These are phyloP conservation scores for Cercospora sp. DNA, from an alignment of 2,329 filamentous ascomycete genomes.

Conservation along the genomic window DNA sequence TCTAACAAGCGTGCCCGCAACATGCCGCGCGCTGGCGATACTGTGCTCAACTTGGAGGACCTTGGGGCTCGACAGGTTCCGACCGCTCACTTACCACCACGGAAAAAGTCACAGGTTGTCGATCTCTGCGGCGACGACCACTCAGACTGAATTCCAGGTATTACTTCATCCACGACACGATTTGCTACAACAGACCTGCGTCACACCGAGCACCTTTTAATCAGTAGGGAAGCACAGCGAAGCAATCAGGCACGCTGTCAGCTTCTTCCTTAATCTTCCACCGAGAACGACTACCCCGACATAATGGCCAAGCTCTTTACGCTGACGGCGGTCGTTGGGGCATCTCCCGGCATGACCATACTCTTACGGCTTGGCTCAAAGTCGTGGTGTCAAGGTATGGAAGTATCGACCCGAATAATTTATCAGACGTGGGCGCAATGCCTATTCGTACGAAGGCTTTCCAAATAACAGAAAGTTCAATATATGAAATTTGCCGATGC, in stretches of 20 bases:
- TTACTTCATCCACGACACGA: background rate
- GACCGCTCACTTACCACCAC: constrained; percentile 5
- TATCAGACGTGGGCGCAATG: no score
- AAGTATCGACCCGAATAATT: no score
- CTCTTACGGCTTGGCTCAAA: no score
- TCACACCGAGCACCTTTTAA: background rate
- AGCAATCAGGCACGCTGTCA: background rate
- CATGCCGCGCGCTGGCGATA: constrained; percentile 17
- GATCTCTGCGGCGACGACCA: background rate
- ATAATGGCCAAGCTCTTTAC: no score
- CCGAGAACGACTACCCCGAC: no score
- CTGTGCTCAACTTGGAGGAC: constrained; percentile 7
- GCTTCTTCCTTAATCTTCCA: no score
- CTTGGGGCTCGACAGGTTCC: constrained; percentile 10
- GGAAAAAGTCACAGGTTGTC: background rate
- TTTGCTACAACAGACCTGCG: background rate
- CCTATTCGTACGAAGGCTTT: no score
- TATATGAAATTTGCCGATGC: no score
- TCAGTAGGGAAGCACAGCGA: background rate
- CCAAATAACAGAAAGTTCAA: no score
- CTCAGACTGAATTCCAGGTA: background rate
- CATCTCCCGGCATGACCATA: no score
- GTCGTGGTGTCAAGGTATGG: no score
- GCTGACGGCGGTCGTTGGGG: no score
- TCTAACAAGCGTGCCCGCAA: constrained; percentile 10